phyloP scores from a whole-genome alignment of 177 flowering plant species.

The Telopea speciosissima region DNA sequence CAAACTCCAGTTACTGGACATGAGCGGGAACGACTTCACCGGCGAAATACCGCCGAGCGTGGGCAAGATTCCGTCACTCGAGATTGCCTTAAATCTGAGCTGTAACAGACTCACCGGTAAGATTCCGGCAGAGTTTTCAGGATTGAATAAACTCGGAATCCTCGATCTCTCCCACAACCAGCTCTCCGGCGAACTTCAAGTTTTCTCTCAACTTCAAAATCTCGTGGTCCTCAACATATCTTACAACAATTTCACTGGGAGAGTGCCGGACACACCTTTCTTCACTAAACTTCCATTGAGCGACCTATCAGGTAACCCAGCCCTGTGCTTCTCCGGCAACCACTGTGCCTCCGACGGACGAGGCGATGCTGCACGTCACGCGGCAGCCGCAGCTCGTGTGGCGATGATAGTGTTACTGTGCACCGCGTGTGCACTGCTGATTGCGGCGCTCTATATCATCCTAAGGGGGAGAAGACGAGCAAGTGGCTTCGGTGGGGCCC shows the following conservation, averaged over 20 bases:
- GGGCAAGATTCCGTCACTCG: slow-evolving; percentile 69
- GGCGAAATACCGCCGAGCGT: slow-evolving; percentile 60
- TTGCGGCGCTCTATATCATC: slow-evolving; percentile 55
- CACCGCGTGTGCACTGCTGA: slow-evolving; percentile 48
- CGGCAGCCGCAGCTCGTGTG: slow-evolving; percentile 31
- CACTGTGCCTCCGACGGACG: slow-evolving; percentile 26
- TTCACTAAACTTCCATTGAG: slow-evolving; percentile 76
- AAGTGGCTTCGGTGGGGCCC: slow-evolving; percentile 17
- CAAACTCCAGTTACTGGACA: slow-evolving; percentile 74
- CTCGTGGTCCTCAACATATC: slow-evolving; percentile 82
- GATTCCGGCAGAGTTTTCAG: slow-evolving; percentile 60
- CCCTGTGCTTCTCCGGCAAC: slow-evolving; percentile 59
- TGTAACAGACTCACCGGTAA: slow-evolving; percentile 64
- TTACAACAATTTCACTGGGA: slow-evolving; percentile 70
- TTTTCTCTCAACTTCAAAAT: slow-evolving; percentile 58
- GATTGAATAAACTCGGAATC: slow-evolving; percentile 58
- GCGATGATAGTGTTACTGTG: slow-evolving; percentile 70
- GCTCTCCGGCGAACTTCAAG: slow-evolving; percentile 63
- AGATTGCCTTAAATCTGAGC: slow-evolving; percentile 81
- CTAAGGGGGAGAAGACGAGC: slow-evolving; percentile 23
- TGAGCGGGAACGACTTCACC: slow-evolving; percentile 51
- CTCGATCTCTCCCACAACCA: slow-evolving; percentile 75
- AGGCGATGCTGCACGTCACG: slow-evolving; percentile 13
- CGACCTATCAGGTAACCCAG: slow-evolving; percentile 57
- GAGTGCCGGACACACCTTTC: slow-evolving; percentile 72